Conservation (phyloP, 2,329 filamentous ascomycete genomes). For the Penicillium sp. region DNA sequence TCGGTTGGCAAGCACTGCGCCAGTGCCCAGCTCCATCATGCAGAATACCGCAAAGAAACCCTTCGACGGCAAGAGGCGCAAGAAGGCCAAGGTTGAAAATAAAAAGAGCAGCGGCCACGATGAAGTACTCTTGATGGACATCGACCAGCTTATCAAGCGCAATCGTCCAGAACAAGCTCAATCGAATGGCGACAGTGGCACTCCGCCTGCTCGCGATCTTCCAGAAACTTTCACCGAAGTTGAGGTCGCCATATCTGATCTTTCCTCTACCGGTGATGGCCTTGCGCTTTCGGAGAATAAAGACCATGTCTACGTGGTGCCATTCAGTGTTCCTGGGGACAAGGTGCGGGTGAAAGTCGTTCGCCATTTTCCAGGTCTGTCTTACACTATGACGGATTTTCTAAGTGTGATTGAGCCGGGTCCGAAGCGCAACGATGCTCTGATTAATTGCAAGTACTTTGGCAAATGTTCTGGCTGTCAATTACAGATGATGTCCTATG, state of each 20-base stretch:
- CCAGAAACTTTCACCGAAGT: conserved; percentile 68
- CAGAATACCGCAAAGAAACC: conserved; percentile 24
- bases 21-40: conserved; percentile 24
- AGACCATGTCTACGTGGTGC: conserved; percentile 75
- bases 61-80: conserved; percentile 26
- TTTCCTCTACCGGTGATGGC: conserved; percentile 90
- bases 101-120: conserved; percentile 59
- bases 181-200: conserved; percentile 22
- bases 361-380: conserved; percentile 59
- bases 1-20: conserved; percentile 15
- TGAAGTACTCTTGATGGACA: conserved; percentile 60
- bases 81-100: conserved; percentile 52
- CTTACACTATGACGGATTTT: conserved; percentile 75
- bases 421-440: conserved; percentile 66
- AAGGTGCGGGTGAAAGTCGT: conserved; percentile 70
- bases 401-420: conserved; percentile 69
- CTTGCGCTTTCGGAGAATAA: conserved; percentile 64
- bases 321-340: conserved; percentile 84
- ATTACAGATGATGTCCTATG: conserved; percentile 92
- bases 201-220: conserved; percentile 33
- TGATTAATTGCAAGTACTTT: conserved; percentile 82
- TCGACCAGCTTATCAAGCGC: conserved; percentile 44
- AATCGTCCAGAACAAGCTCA: conserved; percentile 24
- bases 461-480: conserved; percentile 83
- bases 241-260: conserved; percentile 70